Percentiles rank a stretch among this genome's conserved stretches.
Evolutionary conservation across 441 rosid genomes (phyloP).

Genomic region (Hura crepitans): DNA sequence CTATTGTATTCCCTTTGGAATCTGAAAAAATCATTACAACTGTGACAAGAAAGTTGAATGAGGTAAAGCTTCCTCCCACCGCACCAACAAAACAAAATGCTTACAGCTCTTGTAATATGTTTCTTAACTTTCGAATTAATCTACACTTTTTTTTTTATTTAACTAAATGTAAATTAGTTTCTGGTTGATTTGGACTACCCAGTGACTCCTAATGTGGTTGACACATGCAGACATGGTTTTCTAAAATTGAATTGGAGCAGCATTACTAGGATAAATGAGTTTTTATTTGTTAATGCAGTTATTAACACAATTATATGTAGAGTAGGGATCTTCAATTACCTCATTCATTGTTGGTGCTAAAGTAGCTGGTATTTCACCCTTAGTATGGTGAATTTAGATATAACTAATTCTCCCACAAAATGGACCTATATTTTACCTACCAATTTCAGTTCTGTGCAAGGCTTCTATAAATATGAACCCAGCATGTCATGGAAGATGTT

Average conservation of each 20-base stretch:
- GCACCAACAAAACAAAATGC: background rate
- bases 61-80: conserved; percentile 44
- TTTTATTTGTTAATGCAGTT: background rate
- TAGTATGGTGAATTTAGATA: background rate
- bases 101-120: background rate
- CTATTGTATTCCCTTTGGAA: conserved; percentile 79
- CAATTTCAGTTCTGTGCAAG: background rate
- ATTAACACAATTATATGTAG: background rate
- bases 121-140: background rate
- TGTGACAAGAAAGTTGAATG: conserved; percentile 63
- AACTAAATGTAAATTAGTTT: background rate
- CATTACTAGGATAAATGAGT: background rate
- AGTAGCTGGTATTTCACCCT: background rate
- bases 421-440: background rate
- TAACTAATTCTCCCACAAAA: background rate
- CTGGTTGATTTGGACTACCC: background rate
- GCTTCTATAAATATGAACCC: background rate
- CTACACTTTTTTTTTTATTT: background rate
- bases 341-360: background rate
- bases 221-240: background rate
- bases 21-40: conserved; percentile 84
- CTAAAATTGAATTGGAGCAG: background rate
- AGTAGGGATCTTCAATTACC: background rate
- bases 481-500: background rate
- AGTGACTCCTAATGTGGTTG: background rate